phyloP scores from a whole-genome alignment of 2,329 filamentous ascomycete species.

The Scytalidium sp. region DNA sequence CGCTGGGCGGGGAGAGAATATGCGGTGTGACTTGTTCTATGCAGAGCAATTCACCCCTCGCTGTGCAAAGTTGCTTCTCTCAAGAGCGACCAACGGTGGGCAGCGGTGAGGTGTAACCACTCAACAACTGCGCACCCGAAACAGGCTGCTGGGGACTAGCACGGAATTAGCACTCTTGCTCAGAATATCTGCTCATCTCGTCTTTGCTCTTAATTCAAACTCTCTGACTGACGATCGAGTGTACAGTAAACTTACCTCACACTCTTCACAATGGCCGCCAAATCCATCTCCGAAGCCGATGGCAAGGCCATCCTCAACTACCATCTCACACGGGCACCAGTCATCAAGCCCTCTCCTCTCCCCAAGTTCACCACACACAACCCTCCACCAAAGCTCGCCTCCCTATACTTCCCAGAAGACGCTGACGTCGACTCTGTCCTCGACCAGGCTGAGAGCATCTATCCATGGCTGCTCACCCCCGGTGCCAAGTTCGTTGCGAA shows the following conservation, averaged over 20 bases:
- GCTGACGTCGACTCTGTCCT: constrained; percentile 79
- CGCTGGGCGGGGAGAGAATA: background rate
- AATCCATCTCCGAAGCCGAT: constrained; percentile 97
- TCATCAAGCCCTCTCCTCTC: constrained; percentile 97
- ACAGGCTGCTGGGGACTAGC: background rate
- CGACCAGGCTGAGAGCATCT: constrained; percentile 92
- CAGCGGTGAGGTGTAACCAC: background rate
- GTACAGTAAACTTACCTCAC: constrained; percentile 19
- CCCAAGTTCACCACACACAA: constrained; percentile 84
- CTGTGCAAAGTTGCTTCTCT: background rate
- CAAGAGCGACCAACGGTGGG: background rate
- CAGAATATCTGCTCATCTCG: background rate
- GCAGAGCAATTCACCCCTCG: background rate
- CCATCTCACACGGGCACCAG: constrained; percentile 94
- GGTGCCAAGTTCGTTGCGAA: constrained; percentile 96
- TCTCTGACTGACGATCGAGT: constrained; percentile 12
- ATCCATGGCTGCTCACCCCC: constrained; percentile 85
- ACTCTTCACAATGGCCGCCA: constrained; percentile 74
- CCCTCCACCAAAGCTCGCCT: constrained; percentile 83
- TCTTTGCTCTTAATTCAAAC: constrained; percentile 1
- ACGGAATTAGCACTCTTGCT: background rate
- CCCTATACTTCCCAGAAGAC: constrained; percentile 89
- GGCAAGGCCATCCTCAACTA: constrained; percentile 99
- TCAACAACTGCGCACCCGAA: background rate
- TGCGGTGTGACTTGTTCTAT: background rate